A percentile compares a stretch with the other conserved stretches of the same genome.
Conservation (phyloP, 2,329 filamentous ascomycete genomes). For the Aureobasidium subglaciale region DNA sequence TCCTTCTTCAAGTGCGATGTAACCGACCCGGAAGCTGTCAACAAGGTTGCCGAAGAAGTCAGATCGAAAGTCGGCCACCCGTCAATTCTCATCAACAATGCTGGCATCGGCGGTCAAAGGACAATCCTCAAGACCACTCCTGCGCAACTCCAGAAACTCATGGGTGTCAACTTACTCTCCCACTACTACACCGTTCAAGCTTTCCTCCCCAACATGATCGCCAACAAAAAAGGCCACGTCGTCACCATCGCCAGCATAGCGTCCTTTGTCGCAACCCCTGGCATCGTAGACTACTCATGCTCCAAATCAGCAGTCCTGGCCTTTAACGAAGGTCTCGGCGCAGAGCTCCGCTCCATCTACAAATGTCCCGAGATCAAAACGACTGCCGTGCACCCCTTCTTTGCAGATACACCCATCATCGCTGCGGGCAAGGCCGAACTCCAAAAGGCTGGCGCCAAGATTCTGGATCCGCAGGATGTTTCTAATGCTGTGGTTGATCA, state of each 20-base stretch:
- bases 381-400: conserved; percentile 37
- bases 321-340: conserved; percentile 45
- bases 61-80: conserved; percentile 36
- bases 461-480: conserved; percentile 35
- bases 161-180: conserved; percentile 46
- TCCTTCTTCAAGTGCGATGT: conserved; percentile 42
- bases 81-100: conserved; percentile 45
- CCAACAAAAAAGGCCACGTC: conserved; percentile 46
- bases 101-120: conserved; percentile 41
- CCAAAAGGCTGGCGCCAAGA: conserved; percentile 23
- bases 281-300: conserved; percentile 47
- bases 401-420: conserved; percentile 36
- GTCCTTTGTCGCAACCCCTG: conserved; percentile 40
- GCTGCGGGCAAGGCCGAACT: conserved; percentile 29
- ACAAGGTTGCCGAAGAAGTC: conserved; percentile 34
- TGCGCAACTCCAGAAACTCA: conserved; percentile 39
- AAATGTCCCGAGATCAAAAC: conserved; percentile 38
- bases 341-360: conserved; percentile 37
- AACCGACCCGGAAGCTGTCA: conserved; percentile 41
- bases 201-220: conserved; percentile 47
- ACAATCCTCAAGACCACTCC: conserved; percentile 42
- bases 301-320: conserved; percentile 47
- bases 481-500: conserved; percentile 38
- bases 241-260: conserved; percentile 50
- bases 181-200: conserved; percentile 46